phyloP scores from a whole-genome alignment of 2,329 filamentous ascomycete genomes.

The Fulvia fulva region DNA sequence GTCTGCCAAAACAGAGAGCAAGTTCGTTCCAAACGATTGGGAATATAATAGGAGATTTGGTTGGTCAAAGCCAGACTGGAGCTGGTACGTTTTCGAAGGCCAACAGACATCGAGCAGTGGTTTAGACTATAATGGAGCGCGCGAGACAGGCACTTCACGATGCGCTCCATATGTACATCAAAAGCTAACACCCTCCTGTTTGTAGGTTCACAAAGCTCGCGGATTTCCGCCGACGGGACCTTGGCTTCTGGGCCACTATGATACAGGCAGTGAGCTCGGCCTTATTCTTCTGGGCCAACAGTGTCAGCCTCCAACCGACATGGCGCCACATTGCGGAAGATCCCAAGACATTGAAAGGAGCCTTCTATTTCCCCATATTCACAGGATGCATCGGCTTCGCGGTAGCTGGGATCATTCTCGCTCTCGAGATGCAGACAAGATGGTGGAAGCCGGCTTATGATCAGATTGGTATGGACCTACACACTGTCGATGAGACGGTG shows the following conservation, averaged over 20 bases:
- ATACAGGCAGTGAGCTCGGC: conserved; percentile 23
- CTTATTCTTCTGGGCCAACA: conserved; percentile 26
- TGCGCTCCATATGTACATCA: conserved; percentile 25
- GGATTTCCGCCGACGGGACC: too few species aligned
- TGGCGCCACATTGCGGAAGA: conserved; percentile 17
- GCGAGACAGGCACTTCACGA: too few species aligned
- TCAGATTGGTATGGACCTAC: conserved; percentile 12
- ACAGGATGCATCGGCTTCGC: conserved; percentile 70
- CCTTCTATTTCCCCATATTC: conserved; percentile 27
- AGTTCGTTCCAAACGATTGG: too few species aligned
- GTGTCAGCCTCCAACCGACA: conserved; percentile 24
- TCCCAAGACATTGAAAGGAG: conserved; percentile 11
- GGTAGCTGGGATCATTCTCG: conserved; percentile 74
- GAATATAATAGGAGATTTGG: too few species aligned
- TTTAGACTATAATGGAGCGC: too few species aligned
- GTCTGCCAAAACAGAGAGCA: conserved; percentile 25
- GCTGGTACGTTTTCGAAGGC: too few species aligned
- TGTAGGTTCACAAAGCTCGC: too few species aligned
- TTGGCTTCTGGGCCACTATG: conserved; percentile 28
- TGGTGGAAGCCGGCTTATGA: conserved; percentile 24
- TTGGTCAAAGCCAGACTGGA: too few species aligned
- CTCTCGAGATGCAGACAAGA: conserved; percentile 26
- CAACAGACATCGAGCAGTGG: too few species aligned
- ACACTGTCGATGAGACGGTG: neutral
- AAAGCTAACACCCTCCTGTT: too few species aligned